These are phyloP conservation scores for Mycosphaerella sp. DNA, from an alignment of 2,329 filamentous ascomycete species.

Conservation along the genomic window DNA sequence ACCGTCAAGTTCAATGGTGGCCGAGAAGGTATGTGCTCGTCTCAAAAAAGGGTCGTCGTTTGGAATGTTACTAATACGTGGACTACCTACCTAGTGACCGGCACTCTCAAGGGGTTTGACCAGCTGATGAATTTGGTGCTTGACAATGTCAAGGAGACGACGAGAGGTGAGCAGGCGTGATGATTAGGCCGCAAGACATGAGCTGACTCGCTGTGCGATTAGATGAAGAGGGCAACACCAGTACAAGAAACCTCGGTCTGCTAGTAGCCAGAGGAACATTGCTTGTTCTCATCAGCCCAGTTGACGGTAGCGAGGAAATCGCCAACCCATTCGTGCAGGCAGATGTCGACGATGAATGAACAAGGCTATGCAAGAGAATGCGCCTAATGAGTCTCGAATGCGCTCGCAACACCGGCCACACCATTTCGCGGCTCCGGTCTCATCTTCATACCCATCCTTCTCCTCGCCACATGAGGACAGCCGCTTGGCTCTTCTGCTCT, in stretches of 20 bases:
- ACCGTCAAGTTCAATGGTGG: slow-evolving; percentile 96
- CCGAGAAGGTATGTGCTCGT: slow-evolving; percentile 59
- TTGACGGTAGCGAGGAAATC: slow-evolving; percentile 93
- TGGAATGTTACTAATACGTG: not conserved
- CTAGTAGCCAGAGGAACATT: slow-evolving; percentile 89
- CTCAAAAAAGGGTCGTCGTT: not conserved
- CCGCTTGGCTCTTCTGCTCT: too few relatives aligned
- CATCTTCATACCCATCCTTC: too few relatives aligned
- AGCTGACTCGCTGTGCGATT: not conserved
- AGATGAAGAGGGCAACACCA: slow-evolving; percentile 93
- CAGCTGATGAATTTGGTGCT: slow-evolving; percentile 97
- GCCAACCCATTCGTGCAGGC: slow-evolving; percentile 81
- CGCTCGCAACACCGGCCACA: too few relatives aligned
- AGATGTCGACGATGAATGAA: slow-evolving; percentile 47
- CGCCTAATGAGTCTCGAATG: too few relatives aligned
- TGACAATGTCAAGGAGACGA: slow-evolving; percentile 84
- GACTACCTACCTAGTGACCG: slow-evolving; percentile 56
- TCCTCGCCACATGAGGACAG: too few relatives aligned
- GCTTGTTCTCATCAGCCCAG: slow-evolving; percentile 83
- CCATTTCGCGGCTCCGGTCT: too few relatives aligned
- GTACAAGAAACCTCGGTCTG: slow-evolving; percentile 71
- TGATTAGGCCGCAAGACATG: not conserved
- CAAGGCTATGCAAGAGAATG: too few relatives aligned
- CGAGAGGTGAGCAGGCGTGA: slow-evolving; percentile 59
- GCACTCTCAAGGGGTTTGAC: slow-evolving; percentile 89